Evolutionary conservation across 768 basidiomycete genomes (phyloP).

Genomic region (Suillus discolor): DNA sequence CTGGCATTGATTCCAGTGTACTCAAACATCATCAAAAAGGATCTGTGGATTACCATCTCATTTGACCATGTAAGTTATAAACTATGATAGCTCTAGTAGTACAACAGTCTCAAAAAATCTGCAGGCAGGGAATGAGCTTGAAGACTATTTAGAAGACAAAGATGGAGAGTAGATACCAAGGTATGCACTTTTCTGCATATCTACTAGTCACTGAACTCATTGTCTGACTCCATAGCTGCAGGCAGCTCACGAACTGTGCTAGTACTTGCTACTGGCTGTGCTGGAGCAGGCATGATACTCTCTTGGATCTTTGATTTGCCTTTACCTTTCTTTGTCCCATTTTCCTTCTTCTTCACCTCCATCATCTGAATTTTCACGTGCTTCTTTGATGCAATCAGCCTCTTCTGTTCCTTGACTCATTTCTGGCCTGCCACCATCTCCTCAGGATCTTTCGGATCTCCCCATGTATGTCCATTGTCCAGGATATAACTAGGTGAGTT

Average conservation of each 20-base stretch:
- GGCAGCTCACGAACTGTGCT: background rate
- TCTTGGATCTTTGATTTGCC: background rate
- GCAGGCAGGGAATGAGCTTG: background rate
- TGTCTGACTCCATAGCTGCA: background rate
- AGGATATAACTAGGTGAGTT: too few relatives aligned
- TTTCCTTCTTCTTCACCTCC: background rate
- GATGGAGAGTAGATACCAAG: background rate
- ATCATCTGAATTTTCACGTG: background rate
- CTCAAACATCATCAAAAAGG: background rate
- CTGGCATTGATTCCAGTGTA: constrained; percentile 3
- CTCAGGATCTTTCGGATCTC: constrained; percentile 7
- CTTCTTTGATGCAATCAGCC: background rate
- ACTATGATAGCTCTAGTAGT: background rate
- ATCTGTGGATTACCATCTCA: constrained; percentile 1
- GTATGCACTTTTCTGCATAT: background rate
- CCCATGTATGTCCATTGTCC: background rate
- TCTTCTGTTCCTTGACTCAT: background rate
- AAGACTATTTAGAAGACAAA: background rate
- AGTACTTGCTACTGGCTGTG: background rate
- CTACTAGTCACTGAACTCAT: background rate
- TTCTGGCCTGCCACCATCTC: constrained; percentile 1
- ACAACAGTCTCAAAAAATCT: background rate
- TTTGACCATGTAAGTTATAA: constrained; percentile 9
- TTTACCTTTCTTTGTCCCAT: background rate
- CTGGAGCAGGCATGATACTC: background rate